A percentile compares a stretch with the other conserved stretches of the same genome.
Conservation (phyloP, 1,284 basidiomycete genomes). For the Trichosporon faecale region DNA sequence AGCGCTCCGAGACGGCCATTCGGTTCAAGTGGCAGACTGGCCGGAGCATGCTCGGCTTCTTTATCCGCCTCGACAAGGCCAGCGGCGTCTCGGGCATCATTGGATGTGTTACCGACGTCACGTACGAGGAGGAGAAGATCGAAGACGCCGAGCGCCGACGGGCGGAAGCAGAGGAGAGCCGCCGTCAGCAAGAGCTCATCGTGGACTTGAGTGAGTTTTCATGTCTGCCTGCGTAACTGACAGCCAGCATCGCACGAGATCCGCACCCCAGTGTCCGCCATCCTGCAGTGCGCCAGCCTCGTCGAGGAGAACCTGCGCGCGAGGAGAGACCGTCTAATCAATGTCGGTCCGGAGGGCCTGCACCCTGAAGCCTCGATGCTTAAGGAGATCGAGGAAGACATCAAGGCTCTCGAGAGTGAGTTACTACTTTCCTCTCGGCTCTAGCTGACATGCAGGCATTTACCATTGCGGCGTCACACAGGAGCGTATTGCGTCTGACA, state of each 20-base stretch:
- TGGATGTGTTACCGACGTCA: constrained; percentile 43
- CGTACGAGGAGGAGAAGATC: constrained; percentile 42
- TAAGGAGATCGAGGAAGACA: constrained; percentile 42
- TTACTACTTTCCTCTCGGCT: background rate
- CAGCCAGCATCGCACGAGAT: constrained; percentile 44
- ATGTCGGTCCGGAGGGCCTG: constrained; percentile 13
- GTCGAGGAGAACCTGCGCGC: constrained; percentile 46
- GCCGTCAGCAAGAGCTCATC: constrained; percentile 46
- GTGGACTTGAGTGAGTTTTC: constrained; percentile 39
- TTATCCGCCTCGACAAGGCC: constrained; percentile 41
- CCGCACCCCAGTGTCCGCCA: constrained; percentile 48
- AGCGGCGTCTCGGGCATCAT: constrained; percentile 35
- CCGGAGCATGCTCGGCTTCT: constrained; percentile 32
- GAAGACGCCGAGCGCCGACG: constrained; percentile 41
- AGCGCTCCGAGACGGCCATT: constrained; percentile 25
- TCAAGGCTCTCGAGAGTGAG: constrained; percentile 30
- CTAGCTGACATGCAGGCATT: constrained; percentile 18
- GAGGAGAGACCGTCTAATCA: constrained; percentile 38
- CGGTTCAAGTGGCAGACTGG: constrained; percentile 45
- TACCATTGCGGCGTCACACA: constrained; percentile 51
- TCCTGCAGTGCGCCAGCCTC: constrained; percentile 48
- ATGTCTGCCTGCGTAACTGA: background rate
- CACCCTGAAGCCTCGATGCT: constrained; percentile 44
- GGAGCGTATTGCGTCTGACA: constrained; percentile 53
- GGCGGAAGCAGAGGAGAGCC: constrained; percentile 41